A percentile compares a stretch with the other conserved stretches of the same genome.
Conservation (phyloP, 2,329 filamentous ascomycete genomes). For the Arthrobotrys megalospora region DNA sequence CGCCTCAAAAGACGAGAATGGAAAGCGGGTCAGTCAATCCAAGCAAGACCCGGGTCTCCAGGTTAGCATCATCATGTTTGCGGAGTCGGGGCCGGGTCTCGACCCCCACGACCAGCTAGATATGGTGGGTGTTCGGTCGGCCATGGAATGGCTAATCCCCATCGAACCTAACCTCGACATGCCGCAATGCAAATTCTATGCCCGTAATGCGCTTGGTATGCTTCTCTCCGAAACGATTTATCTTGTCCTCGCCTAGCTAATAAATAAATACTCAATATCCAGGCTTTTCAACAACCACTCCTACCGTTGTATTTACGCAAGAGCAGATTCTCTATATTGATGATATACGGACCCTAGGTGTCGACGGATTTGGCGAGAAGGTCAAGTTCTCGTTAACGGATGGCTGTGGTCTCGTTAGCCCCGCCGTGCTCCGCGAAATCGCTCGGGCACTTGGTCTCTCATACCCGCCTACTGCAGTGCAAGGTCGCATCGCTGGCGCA, state of each 20-base stretch:
- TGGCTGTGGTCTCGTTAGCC: constrained; percentile 78
- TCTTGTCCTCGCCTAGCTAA: not conserved
- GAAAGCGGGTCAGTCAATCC: not conserved
- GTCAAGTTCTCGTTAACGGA: constrained; percentile 74
- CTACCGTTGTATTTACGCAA: constrained; percentile 61
- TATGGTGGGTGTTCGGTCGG: not conserved
- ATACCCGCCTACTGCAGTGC: constrained; percentile 76
- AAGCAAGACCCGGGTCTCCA: constrained; percentile 13
- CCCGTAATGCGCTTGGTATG: constrained; percentile 40
- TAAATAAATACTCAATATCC: not conserved
- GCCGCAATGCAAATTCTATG: constrained; percentile 44
- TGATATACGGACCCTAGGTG: constrained; percentile 65
- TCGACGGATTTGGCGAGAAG: not conserved
- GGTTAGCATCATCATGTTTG: constrained; percentile 34
- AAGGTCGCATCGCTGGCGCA: constrained; percentile 79
- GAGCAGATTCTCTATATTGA: constrained; percentile 67
- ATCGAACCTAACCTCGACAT: not conserved
- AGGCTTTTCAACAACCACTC: constrained; percentile 62
- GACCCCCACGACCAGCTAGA: not conserved
- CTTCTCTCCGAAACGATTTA: not conserved
- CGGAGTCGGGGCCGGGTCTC: constrained; percentile 28
- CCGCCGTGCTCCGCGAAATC: constrained; percentile 73
- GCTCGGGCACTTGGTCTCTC: constrained; percentile 71
- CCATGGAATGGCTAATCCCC: constrained; percentile 43
- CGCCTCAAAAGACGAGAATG: constrained; percentile 3